phyloP scores from a whole-genome alignment of 2,329 filamentous ascomycete species.

The Hawksworthiomyces lignivorus region DNA sequence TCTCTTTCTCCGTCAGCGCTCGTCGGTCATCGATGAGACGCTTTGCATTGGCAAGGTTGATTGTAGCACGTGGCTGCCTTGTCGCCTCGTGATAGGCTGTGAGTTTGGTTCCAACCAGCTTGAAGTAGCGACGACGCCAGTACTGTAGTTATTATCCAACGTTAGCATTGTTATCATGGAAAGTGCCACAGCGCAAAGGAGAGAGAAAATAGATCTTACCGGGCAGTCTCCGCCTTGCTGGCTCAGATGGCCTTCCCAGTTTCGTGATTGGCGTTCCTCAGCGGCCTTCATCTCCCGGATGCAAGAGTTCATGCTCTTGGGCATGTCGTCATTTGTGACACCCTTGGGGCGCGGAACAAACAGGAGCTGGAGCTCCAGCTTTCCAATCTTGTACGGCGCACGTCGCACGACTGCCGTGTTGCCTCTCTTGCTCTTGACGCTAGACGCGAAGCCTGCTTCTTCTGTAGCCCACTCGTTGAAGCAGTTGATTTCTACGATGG shows the following conservation, averaged over 20 bases:
- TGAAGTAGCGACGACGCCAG: constrained; percentile 97
- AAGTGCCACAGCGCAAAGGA: too few species aligned
- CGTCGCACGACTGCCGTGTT: constrained; percentile 64
- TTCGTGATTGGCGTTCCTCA: constrained; percentile 68
- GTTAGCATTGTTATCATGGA: too few species aligned
- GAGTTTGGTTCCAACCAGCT: constrained; percentile 80
- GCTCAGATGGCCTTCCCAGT: constrained; percentile 83
- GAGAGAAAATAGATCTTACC: constrained; percentile 57
- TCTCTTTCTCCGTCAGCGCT: constrained; percentile 75
- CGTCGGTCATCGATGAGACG: constrained; percentile 90
- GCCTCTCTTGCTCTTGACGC: constrained; percentile 88
- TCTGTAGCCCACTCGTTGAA: constrained; percentile 99
- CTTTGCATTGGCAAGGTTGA: constrained; percentile 88
- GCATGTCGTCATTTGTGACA: constrained; percentile 88
- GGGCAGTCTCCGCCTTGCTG: constrained; percentile 97
- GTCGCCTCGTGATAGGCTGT: constrained; percentile 96
- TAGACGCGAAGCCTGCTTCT: constrained; percentile 68
- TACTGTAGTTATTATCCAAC: constrained; percentile 62
- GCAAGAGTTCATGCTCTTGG: constrained; percentile 97
- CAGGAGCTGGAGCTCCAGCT: constrained; percentile 85
- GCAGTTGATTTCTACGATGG: constrained; percentile 81
- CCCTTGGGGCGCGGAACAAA: constrained; percentile 91
- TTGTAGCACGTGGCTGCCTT: constrained; percentile 88
- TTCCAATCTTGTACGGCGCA: constrained; percentile 94
- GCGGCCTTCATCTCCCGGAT: constrained; percentile 89